These are phyloP conservation scores for Rhizoclosmatium globosum DNA, from an alignment of 192 early-diverging fungal species.

Conservation along the genomic window DNA sequence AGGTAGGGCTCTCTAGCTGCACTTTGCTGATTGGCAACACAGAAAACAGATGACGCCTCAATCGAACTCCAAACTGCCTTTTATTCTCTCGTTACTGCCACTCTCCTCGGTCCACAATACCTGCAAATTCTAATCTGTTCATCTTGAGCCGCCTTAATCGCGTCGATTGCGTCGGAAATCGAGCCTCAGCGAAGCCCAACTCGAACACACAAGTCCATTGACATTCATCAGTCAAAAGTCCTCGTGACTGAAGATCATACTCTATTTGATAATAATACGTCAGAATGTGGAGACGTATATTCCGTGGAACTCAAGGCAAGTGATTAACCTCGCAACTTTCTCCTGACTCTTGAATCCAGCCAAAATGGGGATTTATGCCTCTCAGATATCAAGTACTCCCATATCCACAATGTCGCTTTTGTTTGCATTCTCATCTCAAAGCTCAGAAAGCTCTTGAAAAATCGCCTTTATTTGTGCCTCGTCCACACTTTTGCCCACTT, in stretches of 20 bases:
- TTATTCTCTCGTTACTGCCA: neutral
- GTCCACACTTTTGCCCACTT: conserved; percentile 8
- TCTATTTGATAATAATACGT: neutral
- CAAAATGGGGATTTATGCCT: conserved; percentile 29
- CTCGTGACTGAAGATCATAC: conserved; percentile 7
- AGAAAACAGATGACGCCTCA: neutral
- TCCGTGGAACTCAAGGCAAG: conserved; percentile 11
- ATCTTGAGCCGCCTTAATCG: neutral
- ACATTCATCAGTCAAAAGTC: neutral
- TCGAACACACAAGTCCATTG: neutral
- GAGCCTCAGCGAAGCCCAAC: neutral
- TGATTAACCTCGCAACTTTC: neutral
- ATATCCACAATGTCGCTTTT: neutral
- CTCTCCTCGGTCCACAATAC: neutral
- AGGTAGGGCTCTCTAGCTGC: too few relatives aligned
- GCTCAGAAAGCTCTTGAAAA: neutral
- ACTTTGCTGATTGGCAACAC: too few relatives aligned
- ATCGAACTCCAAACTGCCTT: neutral
- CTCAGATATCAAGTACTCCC: neutral
- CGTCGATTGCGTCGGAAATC: neutral
- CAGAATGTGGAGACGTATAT: neutral
- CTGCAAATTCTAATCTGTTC: neutral
- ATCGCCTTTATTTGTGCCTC: neutral
- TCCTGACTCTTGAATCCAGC: neutral
- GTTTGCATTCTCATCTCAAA: conserved; percentile 3